Base-by-base conservation (phyloP, 208 protist genomes). In the Kentomonas sorsogonicus region DNA sequence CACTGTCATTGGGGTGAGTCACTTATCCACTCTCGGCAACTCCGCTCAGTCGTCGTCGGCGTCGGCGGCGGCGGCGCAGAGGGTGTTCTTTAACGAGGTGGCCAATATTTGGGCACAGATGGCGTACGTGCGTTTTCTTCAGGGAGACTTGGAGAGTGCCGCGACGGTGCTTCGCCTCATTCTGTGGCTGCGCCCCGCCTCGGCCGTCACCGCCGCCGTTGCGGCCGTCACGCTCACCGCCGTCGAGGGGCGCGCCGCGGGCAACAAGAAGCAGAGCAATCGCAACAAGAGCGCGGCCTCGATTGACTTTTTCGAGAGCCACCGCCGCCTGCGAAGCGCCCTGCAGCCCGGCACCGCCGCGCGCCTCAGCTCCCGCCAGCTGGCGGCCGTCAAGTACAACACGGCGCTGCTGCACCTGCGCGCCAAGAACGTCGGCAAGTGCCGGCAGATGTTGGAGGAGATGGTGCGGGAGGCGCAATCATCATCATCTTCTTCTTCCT, bases 41-140 rank as follows among this genome's bases (percentile, higher is more conserved):
- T 40, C 15, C 39, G 30, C 39, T 9, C 44, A 41, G 16, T 33
- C 30, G 29, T 16, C 34, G 5, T 27, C 51, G 22, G 67, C 60
- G 20, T 39, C n/a, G 26, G 20, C 20, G 33, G 16, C 15, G 38
- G 36, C 20, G 60, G 69, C 25, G 65, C 78, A 7, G 83, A 87
- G 54, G 83, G 83, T n/a, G 5, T 91, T 94, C 50, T 87, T 91
- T 59, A 73, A 87, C 53, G 81, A 89, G 34, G 83, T 91, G 34
- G 76, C 73, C 36, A 71, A 65, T 46, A 86, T 79, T 23, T 94
- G 87, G 83, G 69, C 88, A 25, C 87, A 94, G 64, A 79, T 86
- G 65, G 83, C 87, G 13, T 94, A 78, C 69, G 70, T 88, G 27
- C 36, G 73, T 22, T 73, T 83, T 39, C 53, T 68, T 18, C 69